These are phyloP conservation scores for Sordaria brevicollis DNA, from an alignment of 495 filamentous ascomycete genomes.

Conservation along the genomic window DNA sequence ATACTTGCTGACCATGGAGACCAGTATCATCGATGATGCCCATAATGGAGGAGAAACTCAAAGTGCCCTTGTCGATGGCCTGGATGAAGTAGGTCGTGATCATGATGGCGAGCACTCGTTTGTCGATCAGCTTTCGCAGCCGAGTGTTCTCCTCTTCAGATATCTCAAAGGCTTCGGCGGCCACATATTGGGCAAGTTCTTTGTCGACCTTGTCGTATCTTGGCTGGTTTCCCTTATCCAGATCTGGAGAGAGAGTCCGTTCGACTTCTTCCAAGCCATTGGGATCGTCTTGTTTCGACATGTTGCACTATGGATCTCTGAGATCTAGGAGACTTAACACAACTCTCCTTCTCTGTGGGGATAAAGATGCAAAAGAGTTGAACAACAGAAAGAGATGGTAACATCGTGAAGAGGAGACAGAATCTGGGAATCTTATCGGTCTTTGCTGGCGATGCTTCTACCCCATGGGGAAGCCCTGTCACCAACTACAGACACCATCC, in stretches of 20 bases:
- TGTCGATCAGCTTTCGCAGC: slow-evolving; percentile 41
- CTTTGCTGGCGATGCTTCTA: neutral
- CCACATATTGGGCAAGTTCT: slow-evolving; percentile 54
- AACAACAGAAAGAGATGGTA: neutral
- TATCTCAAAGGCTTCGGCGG: slow-evolving; percentile 39
- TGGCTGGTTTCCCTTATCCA: slow-evolving; percentile 32
- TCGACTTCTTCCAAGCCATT: slow-evolving; percentile 40
- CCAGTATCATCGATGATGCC: slow-evolving; percentile 46
- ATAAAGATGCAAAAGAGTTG: neutral
- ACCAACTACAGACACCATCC: neutral
- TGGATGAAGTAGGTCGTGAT: slow-evolving; percentile 58
- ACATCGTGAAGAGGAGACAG: neutral
- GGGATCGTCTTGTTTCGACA: neutral
- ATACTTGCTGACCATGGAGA: slow-evolving; percentile 39
- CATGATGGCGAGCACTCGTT: slow-evolving; percentile 41
- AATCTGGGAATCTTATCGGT: neutral
- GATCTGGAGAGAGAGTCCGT: slow-evolving; percentile 25
- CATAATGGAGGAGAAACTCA: slow-evolving; percentile 64
- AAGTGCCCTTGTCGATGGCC: slow-evolving; percentile 61
- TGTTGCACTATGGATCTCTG: neutral
- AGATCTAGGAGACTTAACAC: neutral
- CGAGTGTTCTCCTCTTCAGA: slow-evolving; percentile 43
- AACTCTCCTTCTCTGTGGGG: neutral
- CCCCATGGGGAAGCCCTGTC: neutral
- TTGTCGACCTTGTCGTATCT: slow-evolving; percentile 48